Percentiles rank a stretch among this genome's conserved stretches.
Conservation (phyloP, 2,329 filamentous ascomycete genomes). For the Cryphonectria japonica region DNA sequence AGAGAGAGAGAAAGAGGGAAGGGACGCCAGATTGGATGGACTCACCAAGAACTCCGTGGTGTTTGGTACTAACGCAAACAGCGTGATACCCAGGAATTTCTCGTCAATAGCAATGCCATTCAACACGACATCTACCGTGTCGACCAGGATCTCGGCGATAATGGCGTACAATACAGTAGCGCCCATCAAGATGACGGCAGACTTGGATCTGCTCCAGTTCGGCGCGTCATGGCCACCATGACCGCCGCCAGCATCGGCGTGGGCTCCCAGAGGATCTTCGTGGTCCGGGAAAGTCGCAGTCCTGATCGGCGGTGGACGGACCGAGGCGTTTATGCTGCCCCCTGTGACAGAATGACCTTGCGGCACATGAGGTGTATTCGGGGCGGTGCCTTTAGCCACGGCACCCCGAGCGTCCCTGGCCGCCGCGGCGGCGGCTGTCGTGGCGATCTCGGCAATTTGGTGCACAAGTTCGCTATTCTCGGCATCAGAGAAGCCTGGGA, state of each 20-base stretch:
- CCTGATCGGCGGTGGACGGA: conserved; percentile 40
- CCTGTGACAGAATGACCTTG: conserved; percentile 32
- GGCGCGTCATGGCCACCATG: conserved; percentile 92
- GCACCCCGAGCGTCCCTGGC: conserved; percentile 68
- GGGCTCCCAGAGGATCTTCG: conserved; percentile 46
- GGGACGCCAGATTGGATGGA: conserved; percentile 21
- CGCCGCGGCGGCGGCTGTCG: conserved; percentile 85
- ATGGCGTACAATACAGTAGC: conserved; percentile 94
- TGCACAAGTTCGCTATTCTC: conserved; percentile 82
- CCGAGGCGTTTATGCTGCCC: conserved; percentile 19
- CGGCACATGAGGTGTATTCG: conserved; percentile 17
- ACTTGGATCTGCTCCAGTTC: conserved; percentile 94
- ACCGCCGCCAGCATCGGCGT: conserved; percentile 35
- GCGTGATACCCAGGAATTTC: conserved; percentile 94
- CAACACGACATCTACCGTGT: conserved; percentile 95
- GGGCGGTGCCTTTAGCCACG: conserved; percentile 25
- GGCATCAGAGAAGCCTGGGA: conserved; percentile 76
- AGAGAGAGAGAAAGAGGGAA: neutral
- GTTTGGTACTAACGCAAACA: conserved; percentile 96
- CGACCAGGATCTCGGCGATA: conserved; percentile 94
- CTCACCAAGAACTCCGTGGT: conserved; percentile 94
- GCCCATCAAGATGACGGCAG: conserved; percentile 82
- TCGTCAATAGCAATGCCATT: conserved; percentile 90
- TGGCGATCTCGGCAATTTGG: conserved; percentile 91
- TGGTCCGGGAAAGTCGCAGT: conserved; percentile 47